Evolutionary conservation across 331 rosid genomes (phyloP), one percentile per base, ranked within the genome.

Genomic region (Malus hybrid): DNA sequence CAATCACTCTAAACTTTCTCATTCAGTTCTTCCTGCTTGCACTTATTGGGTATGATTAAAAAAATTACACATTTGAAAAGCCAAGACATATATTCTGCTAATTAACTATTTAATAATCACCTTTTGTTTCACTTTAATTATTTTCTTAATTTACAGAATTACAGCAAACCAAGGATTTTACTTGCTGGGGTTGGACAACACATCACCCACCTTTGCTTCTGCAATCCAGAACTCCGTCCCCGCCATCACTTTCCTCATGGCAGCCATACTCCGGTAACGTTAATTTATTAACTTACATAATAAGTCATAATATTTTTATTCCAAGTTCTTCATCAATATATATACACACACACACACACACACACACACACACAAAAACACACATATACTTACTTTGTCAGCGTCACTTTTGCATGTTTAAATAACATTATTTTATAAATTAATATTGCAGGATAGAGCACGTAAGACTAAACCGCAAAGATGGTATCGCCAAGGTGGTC

Each of bases 161-260:
- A 94, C 99, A 19, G 96, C 99, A 7, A 94, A 94, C 81, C 99
- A 94, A 67, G 99, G 99, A 15, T 94, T 92, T 81, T 94, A 94
- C 91, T 90, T 94, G 88, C 90, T 94, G 75, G 99, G 99, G 1
- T 84, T 94, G 75, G 99, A 94, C 81, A 86, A 94, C 91, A 94
- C 97, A 19, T 83, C 99, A 5, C 99, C 99, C n/a, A 94, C 97
- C 70, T 94, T 94, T 55, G 99, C 99, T 70, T 92, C 99, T 14
- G 99, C 97, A 1, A 94, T 94, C 60, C 99, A 94, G 72, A 94
- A 94, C 90, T 92, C 99, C 0, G 97, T 92, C 62, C 99, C 99
- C 1, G 99, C 99, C 73, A 94, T 94, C 16, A 94, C 99, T 27
- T 92, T 94, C 83, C 97, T 94, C 28, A 94, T 94, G 99, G 99